These are phyloP conservation scores for Spironucleus salmonicida DNA, from an alignment of 208 protist species.

Conservation along the genomic window DNA sequence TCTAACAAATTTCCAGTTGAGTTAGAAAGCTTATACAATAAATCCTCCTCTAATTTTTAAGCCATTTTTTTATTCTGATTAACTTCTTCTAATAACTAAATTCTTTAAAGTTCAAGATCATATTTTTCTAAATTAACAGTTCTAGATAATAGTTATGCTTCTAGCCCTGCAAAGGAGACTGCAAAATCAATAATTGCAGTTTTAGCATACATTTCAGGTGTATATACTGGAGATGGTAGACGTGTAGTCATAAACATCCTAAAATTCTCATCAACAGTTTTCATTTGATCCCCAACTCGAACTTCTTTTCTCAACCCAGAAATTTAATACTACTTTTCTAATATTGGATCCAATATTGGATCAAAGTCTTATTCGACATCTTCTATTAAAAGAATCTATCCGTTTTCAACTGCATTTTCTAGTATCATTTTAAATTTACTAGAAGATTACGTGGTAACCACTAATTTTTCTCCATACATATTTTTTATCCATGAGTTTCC, in stretches of 20 bases:
- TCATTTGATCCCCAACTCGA: constrained; percentile 57
- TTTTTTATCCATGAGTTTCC: constrained; percentile 78
- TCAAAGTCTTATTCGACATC: constrained; percentile 82
- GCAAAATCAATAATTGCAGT: constrained; percentile 92
- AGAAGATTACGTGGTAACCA: constrained; percentile 70
- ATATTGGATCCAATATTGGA: constrained; percentile 83
- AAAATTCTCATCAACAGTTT: constrained; percentile 46
- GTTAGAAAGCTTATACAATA: constrained; percentile 71
- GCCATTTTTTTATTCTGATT: constrained; percentile 79
- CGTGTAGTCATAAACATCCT: constrained; percentile 85
- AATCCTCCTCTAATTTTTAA: constrained; percentile 67
- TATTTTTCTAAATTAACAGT: constrained; percentile 84
- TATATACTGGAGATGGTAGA: constrained; percentile 87
- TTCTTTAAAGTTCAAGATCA: constrained; percentile 81
- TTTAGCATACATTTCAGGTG: constrained; percentile 86
- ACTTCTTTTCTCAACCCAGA: constrained; percentile 56
- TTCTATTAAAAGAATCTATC: constrained; percentile 68
- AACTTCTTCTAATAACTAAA: constrained; percentile 76
- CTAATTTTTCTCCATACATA: constrained; percentile 55
- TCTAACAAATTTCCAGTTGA: constrained; percentile 57
- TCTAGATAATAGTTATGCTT: constrained; percentile 61
- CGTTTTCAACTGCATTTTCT: constrained; percentile 70
- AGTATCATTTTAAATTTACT: constrained; percentile 69
- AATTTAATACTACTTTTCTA: constrained; percentile 76
- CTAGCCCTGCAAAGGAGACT: constrained; percentile 74